phyloP scores from a whole-genome alignment of 2,329 filamentous ascomycete species.

The Exophiala sp. region DNA sequence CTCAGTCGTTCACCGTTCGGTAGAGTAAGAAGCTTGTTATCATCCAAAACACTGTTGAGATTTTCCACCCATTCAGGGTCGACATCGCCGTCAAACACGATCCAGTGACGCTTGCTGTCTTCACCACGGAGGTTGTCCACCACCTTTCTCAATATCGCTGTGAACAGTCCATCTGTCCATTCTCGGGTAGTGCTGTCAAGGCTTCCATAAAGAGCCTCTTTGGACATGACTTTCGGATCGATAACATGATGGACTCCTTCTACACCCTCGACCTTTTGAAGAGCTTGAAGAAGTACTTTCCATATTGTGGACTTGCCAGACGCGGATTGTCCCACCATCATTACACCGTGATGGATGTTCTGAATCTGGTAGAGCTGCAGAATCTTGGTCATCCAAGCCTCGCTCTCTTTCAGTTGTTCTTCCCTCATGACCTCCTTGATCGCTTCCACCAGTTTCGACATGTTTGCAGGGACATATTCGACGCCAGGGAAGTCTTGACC shows the following conservation, averaged over 20 bases:
- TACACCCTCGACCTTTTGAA: conserved; percentile 82
- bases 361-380: conserved; percentile 98
- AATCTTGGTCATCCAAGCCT: conserved; percentile 95
- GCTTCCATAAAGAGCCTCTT: conserved; percentile 92
- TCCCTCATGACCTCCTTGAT: conserved; percentile 78
- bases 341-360: conserved; percentile 95
- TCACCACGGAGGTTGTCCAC: conserved; percentile 98
- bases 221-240: conserved; percentile 99
- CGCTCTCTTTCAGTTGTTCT: conserved; percentile 80
- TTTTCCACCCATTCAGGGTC: conserved; percentile 99
- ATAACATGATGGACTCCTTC: conserved; percentile 97
- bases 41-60: conserved; percentile 96
- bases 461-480: conserved; percentile 82
- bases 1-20: conserved; percentile 98
- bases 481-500: conserved; percentile 83
- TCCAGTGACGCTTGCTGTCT: conserved; percentile 96
- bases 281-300: conserved; percentile 82
- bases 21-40: conserved; percentile 95
- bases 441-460: conserved; percentile 70
- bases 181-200: conserved; percentile 95
- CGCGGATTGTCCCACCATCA: conserved; percentile 99
- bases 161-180: conserved; percentile 98
- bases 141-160: conserved; percentile 94
- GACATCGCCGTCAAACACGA: conserved; percentile 97
- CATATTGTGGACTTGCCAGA: conserved; percentile 94